Conservation (phyloP, 148 eudicot genomes). For the Fallopia convolvulus region DNA sequence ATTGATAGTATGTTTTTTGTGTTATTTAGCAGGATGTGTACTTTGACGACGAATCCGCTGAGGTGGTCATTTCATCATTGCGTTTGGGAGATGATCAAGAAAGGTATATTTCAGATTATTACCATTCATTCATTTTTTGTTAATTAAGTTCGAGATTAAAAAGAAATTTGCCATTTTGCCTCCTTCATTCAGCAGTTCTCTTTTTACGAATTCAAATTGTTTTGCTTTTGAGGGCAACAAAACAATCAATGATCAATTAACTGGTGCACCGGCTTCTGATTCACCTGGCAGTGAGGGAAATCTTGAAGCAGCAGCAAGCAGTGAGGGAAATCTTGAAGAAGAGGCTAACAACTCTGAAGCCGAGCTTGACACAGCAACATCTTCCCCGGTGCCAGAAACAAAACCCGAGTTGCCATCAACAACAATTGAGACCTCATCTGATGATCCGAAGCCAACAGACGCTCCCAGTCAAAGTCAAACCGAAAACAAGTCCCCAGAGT, state of each 20-base stretch:
- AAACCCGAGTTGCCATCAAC: slow-evolving; percentile 3
- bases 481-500: neutral
- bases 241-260: neutral
- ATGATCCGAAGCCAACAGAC: neutral
- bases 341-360: neutral
- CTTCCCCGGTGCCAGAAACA: neutral
- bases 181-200: slow-evolving; percentile 46
- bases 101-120: slow-evolving; percentile 32
- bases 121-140: neutral
- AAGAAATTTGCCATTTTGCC: neutral
- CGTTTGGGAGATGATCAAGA: slow-evolving; percentile 85
- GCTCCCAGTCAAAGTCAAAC: neutral
- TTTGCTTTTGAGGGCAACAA: slow-evolving; percentile 71
- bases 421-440: slow-evolving; percentile 2
- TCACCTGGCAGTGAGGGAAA: neutral
- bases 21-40: slow-evolving; percentile 68
- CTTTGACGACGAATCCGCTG: slow-evolving; percentile 97
- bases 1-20: neutral
- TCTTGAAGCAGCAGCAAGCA: neutral
- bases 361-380: neutral
- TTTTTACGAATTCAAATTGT: slow-evolving; percentile 85
- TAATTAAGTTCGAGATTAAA: neutral
- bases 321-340: neutral
- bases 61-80: slow-evolving; percentile 92
- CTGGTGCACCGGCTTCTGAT: neutral